Conservation (phyloP, 352 stramenopile species). For the Phytophthora kernoviae region DNA sequence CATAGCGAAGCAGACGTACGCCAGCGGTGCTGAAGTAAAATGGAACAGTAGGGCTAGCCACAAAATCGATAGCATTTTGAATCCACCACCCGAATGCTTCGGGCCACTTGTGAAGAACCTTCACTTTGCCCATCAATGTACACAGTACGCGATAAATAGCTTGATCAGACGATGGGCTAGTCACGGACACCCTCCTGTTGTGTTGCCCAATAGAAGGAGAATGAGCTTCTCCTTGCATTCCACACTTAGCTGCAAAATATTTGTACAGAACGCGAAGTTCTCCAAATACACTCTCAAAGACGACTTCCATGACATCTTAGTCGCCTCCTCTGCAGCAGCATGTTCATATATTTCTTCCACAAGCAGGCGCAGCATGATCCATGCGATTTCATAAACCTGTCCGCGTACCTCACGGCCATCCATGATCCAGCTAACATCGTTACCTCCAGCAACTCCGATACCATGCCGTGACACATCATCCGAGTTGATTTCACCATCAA, state of each 20-base stretch:
- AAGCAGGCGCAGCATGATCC: constrained; percentile 33
- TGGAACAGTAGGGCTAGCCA: constrained; percentile 4
- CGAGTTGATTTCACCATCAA: constrained; percentile 7
- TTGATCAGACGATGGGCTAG: constrained; percentile 8
- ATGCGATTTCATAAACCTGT: constrained; percentile 29
- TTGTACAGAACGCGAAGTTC: constrained; percentile 27
- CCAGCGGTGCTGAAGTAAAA: constrained; percentile 20
- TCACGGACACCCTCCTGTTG: background rate
- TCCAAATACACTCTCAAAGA: constrained; percentile 13
- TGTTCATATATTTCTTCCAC: constrained; percentile 23
- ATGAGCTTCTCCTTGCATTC: background rate
- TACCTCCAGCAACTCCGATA: background rate
- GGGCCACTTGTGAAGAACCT: constrained; percentile 16
- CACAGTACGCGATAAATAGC: constrained; percentile 31
- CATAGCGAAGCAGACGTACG: constrained; percentile 22
- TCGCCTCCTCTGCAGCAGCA: background rate
- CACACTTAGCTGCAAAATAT: constrained; percentile 18
- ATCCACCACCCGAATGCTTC: constrained; percentile 31
- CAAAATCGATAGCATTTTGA: constrained; percentile 24
- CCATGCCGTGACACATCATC: background rate
- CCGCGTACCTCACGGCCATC: constrained; percentile 7
- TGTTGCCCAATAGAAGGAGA: constrained; percentile 1
- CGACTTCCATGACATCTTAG: constrained; percentile 9
- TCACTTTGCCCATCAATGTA: constrained; percentile 14
- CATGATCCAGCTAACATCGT: background rate